Conservation (phyloP, 1,139 yeast genomes). For the Suhomyces choctaworum region DNA sequence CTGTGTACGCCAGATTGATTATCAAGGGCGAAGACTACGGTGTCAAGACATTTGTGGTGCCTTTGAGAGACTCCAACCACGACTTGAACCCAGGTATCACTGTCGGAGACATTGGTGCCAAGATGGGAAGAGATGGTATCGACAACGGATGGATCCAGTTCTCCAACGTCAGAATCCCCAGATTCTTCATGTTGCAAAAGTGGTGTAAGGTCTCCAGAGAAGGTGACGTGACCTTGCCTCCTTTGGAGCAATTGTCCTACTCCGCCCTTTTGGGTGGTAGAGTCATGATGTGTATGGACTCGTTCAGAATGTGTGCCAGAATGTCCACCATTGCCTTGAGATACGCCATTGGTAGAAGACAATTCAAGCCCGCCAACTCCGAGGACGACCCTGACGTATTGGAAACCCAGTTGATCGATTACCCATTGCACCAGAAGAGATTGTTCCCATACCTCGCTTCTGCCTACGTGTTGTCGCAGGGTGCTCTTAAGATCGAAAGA, state of each 20-base stretch:
- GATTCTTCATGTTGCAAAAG: constrained; percentile 50
- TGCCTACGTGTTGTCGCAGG: constrained; percentile 43
- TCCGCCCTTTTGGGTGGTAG: constrained; percentile 49
- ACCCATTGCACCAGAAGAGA: constrained; percentile 50
- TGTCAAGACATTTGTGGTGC: constrained; percentile 50
- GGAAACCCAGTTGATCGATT: constrained; percentile 43
- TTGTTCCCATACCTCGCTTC: constrained; percentile 47
- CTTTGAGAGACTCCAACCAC: constrained; percentile 47
- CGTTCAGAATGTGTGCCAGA: constrained; percentile 44
- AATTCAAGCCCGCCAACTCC: constrained; percentile 35
- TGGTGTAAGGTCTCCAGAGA: constrained; percentile 44
- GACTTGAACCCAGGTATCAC: constrained; percentile 45
- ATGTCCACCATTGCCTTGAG: constrained; percentile 46
- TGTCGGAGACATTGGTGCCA: constrained; percentile 50
- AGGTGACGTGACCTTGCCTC: constrained; percentile 46
- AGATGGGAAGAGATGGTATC: constrained; percentile 53
- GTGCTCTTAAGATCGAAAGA: constrained; percentile 40
- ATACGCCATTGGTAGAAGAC: constrained; percentile 49
- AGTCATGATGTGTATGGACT: constrained; percentile 47
- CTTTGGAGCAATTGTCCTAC: constrained; percentile 49
- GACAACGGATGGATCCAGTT: constrained; percentile 55
- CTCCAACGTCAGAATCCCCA: constrained; percentile 46
- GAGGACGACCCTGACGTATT: constrained; percentile 11
- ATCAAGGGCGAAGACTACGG: constrained; percentile 50
- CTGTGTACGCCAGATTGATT: constrained; percentile 45